Conservation (phyloP, 257 asterid genomes). For the Euphrasia confusa region DNA sequence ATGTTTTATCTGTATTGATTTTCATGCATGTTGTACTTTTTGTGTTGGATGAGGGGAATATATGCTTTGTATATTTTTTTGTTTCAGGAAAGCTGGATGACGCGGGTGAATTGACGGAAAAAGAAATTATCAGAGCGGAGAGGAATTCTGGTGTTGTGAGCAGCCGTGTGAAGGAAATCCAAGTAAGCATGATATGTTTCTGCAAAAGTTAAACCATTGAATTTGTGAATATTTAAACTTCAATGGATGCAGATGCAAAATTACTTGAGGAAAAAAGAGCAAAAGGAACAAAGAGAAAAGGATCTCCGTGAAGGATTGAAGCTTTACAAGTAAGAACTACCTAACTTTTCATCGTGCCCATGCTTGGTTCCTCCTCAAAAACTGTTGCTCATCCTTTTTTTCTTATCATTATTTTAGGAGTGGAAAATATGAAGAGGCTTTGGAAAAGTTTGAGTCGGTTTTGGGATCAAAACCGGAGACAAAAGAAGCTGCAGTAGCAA, state of each 20-base stretch:
- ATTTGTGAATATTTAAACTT: neutral
- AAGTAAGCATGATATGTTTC: conserved; percentile 40
- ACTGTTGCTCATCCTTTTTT: neutral
- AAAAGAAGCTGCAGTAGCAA: conserved; percentile 70
- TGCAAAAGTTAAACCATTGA: neutral
- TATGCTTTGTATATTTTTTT: conserved; percentile 12
- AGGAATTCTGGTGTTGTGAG: conserved; percentile 81
- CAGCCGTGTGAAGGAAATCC: conserved; percentile 72
- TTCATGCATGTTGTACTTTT: neutral
- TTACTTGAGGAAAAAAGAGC: conserved; percentile 59
- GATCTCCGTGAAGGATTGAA: conserved; percentile 82
- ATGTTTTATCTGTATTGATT: neutral
- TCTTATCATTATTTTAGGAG: conserved; percentile 33
- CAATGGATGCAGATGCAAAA: conserved; percentile 51
- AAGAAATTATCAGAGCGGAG: conserved; percentile 79
- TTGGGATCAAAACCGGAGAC: conserved; percentile 80
- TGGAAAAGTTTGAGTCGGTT: conserved; percentile 83
- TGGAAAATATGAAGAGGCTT: conserved; percentile 71
- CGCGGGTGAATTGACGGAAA: conserved; percentile 71
- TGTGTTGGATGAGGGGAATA: neutral
- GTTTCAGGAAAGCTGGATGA: conserved; percentile 62
- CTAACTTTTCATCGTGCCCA: conserved; percentile 11
- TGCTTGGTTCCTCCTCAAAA: neutral
- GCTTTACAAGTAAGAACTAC: conserved; percentile 62
- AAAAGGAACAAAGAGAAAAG: conserved; percentile 55